Base-by-base conservation (phyloP, 2,329 filamentous ascomycete species). In the Endothia cerciana region DNA sequence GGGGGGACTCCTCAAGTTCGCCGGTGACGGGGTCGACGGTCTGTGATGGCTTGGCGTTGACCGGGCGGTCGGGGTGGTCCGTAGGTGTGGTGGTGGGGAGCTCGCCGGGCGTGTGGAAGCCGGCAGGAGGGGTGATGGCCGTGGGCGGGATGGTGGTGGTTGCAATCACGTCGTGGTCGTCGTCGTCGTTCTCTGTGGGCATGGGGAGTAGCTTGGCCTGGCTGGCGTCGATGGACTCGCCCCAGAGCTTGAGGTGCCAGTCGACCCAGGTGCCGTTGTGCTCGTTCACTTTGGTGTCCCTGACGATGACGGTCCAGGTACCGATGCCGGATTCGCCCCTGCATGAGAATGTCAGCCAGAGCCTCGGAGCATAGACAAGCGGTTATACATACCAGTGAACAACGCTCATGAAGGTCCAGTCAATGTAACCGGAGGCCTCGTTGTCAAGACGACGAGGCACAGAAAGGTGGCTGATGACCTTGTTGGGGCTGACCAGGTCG, bases 381-480 rank as follows among this genome's bases (percentile, higher is more conserved):
- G 30, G 57, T 6, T 19, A 51, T 25, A 78, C 89, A 78, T 84
- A 93, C 91, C 94, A 99, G 76, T 99, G 95, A 69, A 90, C 94
- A 45, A 99, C 95, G 68, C 90, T 96, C 95, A 99, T 99, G 73
- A 99, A 99, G 0, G 94, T 98, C 95, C 95, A 99, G 79, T 98
- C 93, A 45, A 89, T 81, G 76, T 98, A 99, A 10, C 95, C 95
- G 28, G 79, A 78, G 0, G 79, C 75, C 43, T 84, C 85, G 1
- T 84, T 81, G 76, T 99, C 95, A 28, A 87, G 77, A 67, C 84
- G 84, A 70, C 95, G 90, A 1, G 90, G 82, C 15, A 89, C 91
- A 4, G 94, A 91, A 62, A 99, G 87, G 74, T 97, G 90, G 74
- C 93, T 97, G 69, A 93, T 82, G 65, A 97, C 80, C 11, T 92